Conservation (phyloP, 2,329 filamentous ascomycete genomes). For the Ceratocystis diversiconidia region DNA sequence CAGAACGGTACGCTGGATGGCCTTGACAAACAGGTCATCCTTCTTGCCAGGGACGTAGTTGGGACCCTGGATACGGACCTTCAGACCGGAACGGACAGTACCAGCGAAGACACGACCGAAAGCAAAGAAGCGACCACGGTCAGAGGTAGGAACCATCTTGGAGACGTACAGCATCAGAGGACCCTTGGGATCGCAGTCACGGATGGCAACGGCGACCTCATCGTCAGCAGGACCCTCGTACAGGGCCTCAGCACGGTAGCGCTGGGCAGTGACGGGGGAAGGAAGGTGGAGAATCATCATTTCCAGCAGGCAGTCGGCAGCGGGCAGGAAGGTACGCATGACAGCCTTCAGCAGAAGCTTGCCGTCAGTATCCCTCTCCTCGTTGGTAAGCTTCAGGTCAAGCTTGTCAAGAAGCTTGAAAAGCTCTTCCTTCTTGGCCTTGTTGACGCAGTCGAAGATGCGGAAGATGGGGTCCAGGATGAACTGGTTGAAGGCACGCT, state of each 20-base stretch:
- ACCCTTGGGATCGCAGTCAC: conserved; percentile 94
- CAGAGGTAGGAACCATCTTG: conserved; percentile 99
- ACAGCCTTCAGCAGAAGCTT: conserved; percentile 96
- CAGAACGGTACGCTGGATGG: conserved; percentile 97
- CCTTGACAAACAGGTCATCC: conserved; percentile 98
- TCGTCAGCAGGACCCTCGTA: conserved; percentile 97
- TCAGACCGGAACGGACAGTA: conserved; percentile 93
- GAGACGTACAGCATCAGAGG: conserved; percentile 99
- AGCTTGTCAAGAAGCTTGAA: conserved; percentile 77
- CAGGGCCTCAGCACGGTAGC: conserved; percentile 94
- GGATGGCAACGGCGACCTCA: conserved; percentile 86
- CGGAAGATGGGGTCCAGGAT: conserved; percentile 99
- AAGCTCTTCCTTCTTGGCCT: conserved; percentile 96
- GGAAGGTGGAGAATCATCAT: conserved; percentile 99
- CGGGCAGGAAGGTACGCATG: conserved; percentile 98
- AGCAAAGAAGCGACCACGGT: conserved; percentile 99
- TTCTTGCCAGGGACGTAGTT: conserved; percentile 98
- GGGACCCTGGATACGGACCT: conserved; percentile 99
- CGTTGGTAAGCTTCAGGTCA: conserved; percentile 71
- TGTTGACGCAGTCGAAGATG: conserved; percentile 92
- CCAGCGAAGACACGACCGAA: conserved; percentile 99
- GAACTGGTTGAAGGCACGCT: conserved; percentile 99
- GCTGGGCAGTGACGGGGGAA: conserved; percentile 88
- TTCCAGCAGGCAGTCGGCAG: conserved; percentile 93
- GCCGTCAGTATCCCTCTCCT: conserved; percentile 89